Conservation (phyloP, 1,284 basidiomycete species). For the Ustilago nuda region DNA sequence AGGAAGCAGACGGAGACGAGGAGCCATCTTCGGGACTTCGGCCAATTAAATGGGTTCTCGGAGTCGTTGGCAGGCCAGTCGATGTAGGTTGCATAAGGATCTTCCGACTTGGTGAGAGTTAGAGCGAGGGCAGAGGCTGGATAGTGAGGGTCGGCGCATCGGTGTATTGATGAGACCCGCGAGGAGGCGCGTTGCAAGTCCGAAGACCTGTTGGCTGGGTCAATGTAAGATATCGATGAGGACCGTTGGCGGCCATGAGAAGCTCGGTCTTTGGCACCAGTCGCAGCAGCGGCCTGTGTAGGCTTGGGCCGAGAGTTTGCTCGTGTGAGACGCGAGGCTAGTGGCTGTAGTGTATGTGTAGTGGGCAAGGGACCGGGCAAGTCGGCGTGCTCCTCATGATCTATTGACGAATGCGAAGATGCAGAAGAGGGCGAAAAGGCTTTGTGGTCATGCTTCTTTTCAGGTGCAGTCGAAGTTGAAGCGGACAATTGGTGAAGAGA, state of each 20-base stretch:
- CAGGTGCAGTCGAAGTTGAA: conserved; percentile 4
- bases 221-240: conserved; percentile 34
- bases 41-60: conserved; percentile 62
- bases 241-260: conserved; percentile 23
- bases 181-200: conserved; percentile 40
- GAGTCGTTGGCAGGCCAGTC: conserved; percentile 51
- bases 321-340: conserved; percentile 32
- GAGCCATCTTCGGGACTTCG: conserved; percentile 34
- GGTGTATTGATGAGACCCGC: conserved; percentile 43
- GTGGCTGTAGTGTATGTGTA: conserved; percentile 29
- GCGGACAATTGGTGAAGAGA: conserved; percentile 15
- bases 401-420: conserved; percentile 18
- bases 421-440: conserved; percentile 13
- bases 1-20: conserved; percentile 46
- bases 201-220: conserved; percentile 25
- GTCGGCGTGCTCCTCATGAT: conserved; percentile 41
- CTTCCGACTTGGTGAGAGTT: conserved; percentile 48
- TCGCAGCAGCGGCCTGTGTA: background rate
- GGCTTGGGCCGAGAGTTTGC: conserved; percentile 26
- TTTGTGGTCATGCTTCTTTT: conserved; percentile 5
- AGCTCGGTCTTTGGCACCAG: conserved; percentile 1
- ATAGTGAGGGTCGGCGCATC: conserved; percentile 35
- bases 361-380: conserved; percentile 40
- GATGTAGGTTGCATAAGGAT: conserved; percentile 51
- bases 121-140: conserved; percentile 42